These are phyloP conservation scores for Dentipellis fragilis DNA, from an alignment of 768 basidiomycete genomes.

Conservation along the genomic window DNA sequence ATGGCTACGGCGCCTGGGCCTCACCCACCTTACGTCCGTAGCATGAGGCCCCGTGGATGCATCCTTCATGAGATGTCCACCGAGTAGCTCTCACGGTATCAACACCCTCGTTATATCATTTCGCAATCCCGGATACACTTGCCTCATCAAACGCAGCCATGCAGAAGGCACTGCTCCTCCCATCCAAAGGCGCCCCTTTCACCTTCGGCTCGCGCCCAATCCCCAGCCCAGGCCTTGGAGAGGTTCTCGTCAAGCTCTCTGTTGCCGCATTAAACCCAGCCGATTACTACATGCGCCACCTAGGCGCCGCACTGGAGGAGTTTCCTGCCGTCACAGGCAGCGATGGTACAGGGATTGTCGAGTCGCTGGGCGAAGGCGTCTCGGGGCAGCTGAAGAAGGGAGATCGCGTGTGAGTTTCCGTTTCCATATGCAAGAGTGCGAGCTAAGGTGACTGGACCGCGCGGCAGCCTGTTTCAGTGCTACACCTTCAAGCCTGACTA, in stretches of 20 bases:
- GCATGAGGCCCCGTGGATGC: too few relatives aligned
- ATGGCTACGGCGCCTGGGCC: too few relatives aligned
- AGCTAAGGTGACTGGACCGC: too few relatives aligned
- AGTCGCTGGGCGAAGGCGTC: constrained; percentile 19
- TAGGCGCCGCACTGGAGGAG: constrained; percentile 12
- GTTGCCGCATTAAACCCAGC: constrained; percentile 15
- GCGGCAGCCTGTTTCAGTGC: constrained; percentile 5
- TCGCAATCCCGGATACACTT: too few relatives aligned
- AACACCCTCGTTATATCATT: too few relatives aligned
- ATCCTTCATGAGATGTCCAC: too few relatives aligned
- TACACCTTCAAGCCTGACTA: not conserved
- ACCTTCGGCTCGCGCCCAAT: constrained; percentile 1
- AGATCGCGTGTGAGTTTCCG: constrained; percentile 15
- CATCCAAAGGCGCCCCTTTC: constrained; percentile 1
- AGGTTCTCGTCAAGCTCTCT: constrained; percentile 12
- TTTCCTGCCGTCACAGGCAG: constrained; percentile 15
- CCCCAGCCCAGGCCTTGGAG: constrained; percentile 8
- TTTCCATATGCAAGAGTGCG: not conserved
- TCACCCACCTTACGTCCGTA: too few relatives aligned
- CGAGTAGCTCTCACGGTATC: too few relatives aligned
- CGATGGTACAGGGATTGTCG: constrained; percentile 18
- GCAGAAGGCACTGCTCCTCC: constrained; percentile 5
- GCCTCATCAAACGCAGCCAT: too few relatives aligned
- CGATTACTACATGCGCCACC: constrained; percentile 7
- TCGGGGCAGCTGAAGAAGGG: constrained; percentile 11